Evolutionary conservation across 1,284 basidiomycete species (phyloP), one percentile per base, ranked within the genome.

Genomic region (Pascua guehoae): DNA sequence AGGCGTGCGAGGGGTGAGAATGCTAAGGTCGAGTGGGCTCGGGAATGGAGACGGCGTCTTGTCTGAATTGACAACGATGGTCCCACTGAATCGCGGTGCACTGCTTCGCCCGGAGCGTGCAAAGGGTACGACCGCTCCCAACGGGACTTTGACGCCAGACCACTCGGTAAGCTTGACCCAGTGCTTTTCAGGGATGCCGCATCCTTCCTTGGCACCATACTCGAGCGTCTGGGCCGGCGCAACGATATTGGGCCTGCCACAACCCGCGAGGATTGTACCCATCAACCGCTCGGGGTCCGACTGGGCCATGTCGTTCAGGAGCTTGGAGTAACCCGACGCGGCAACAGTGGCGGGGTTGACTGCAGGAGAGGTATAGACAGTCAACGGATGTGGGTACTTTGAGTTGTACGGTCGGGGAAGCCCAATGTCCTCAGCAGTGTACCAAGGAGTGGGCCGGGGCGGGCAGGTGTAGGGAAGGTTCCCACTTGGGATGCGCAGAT

Each of bases 341-440:
- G 41, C 42, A 44, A 71, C 63, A 0, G 66, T 47, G 2, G 57
- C 51, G 10, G 67, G 65, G 49, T 75, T 75, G 57, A 71, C 68
- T 5, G 66, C 67, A 0, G 67, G 71, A 0, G 71, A 73, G 5
- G 69, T 68, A 56, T 75, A 75, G 7, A 65, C 66, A 4, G 69
- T 70, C 24, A 75, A 48, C 7, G 73, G 73, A 54, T 75, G 73
- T 1, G 73, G 73, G 49, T 70, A 75, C 10, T 63, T 64, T 1
- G 61, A 15, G 54, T 73, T 73, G 69, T 75, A 75, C 3, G 72
- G 60, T 18, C 60, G 37, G 10, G 73, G 73, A 4, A 62, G 51
- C 4, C 67, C 67, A 18, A 69, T 57, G 38, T 69, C 63, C 12
- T 56, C 56, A 11, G 67, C 68, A 16, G 64, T 56, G 54, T 66